A percentile compares a stretch with the other conserved stretches of the same genome.
Conservation (phyloP, 139 green algal genomes). For the Tetraselmis chui region DNA sequence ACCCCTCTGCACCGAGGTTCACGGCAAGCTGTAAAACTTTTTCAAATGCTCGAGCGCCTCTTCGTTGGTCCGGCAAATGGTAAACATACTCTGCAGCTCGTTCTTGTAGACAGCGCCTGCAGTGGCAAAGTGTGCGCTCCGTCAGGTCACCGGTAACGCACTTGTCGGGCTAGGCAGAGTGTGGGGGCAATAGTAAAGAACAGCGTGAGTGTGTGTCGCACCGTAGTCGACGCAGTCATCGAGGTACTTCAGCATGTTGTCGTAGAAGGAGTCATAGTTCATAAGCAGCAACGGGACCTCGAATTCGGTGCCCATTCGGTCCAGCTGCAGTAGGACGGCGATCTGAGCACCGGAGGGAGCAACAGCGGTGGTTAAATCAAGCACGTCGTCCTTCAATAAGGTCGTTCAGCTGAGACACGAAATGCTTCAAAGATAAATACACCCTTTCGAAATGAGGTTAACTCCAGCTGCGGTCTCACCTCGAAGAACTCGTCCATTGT, state of each 20-base stretch:
- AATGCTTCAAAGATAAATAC: too few relatives aligned
- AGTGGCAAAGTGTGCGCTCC: not conserved
- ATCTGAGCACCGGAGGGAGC: not conserved
- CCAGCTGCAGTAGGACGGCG: not conserved
- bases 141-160: not conserved
- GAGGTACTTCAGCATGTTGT: not conserved
- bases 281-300: not conserved
- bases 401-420: too few relatives aligned
- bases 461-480: too few relatives aligned
- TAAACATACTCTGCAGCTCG: not conserved
- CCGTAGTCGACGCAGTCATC: not conserved
- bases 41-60: not conserved
- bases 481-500: not conserved
- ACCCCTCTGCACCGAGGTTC: too few relatives aligned
- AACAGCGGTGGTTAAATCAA: too few relatives aligned
- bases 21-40: not conserved
- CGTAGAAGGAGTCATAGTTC: not conserved
- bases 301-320: not conserved
- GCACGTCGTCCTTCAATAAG: too few relatives aligned
- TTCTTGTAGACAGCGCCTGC: not conserved
- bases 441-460: too few relatives aligned
- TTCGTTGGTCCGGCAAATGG: not conserved
- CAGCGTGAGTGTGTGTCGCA: too few relatives aligned
- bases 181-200: not conserved
- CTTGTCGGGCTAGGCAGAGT: not conserved